Conservation (phyloP, 2,329 filamentous ascomycete genomes). For the Xylariaceae sp. region DNA sequence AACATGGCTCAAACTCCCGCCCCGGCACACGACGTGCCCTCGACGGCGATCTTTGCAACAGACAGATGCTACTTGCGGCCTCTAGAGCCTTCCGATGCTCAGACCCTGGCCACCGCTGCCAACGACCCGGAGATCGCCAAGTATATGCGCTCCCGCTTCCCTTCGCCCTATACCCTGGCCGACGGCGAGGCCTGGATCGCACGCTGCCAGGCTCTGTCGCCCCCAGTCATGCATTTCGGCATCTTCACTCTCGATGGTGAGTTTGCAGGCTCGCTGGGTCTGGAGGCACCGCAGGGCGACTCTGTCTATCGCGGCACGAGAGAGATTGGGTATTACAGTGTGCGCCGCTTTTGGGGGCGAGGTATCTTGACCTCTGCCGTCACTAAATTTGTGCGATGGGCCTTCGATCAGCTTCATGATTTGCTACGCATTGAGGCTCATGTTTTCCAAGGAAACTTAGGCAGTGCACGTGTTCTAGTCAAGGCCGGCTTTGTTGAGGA, state of each 20-base stretch:
- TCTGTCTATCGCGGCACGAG: slow-evolving; percentile 39
- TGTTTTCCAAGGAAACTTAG: slow-evolving; percentile 37
- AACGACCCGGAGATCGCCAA: slow-evolving; percentile 36
- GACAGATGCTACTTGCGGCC: slow-evolving; percentile 38
- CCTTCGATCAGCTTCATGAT: slow-evolving; percentile 39
- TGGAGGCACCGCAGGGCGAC: slow-evolving; percentile 32
- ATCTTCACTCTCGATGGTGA: slow-evolving; percentile 17
- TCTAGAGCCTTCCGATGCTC: slow-evolving; percentile 36
- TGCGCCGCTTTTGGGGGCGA: slow-evolving; percentile 40
- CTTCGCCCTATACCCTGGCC: slow-evolving; percentile 41
- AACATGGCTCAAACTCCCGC: not conserved
- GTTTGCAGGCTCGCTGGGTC: slow-evolving; percentile 40
- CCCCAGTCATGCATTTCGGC: slow-evolving; percentile 3
- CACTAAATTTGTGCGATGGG: slow-evolving; percentile 38
- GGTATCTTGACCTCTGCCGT: slow-evolving; percentile 34
- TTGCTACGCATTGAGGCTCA: slow-evolving; percentile 40
- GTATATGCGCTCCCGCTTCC: slow-evolving; percentile 42
- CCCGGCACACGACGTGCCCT: slow-evolving; percentile 4
- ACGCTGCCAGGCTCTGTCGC: slow-evolving; percentile 5
- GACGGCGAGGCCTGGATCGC: slow-evolving; percentile 29
- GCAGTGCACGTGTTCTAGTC: slow-evolving; percentile 39
- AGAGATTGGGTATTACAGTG: slow-evolving; percentile 50
- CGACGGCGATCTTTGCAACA: slow-evolving; percentile 28
- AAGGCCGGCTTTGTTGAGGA: slow-evolving; percentile 43
- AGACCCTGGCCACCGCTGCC: slow-evolving; percentile 30